A percentile compares a stretch with the other conserved stretches of the same genome.
Evolutionary conservation across 2,329 filamentous ascomycete species (phyloP).

Genomic region (Dothistroma pini): DNA sequence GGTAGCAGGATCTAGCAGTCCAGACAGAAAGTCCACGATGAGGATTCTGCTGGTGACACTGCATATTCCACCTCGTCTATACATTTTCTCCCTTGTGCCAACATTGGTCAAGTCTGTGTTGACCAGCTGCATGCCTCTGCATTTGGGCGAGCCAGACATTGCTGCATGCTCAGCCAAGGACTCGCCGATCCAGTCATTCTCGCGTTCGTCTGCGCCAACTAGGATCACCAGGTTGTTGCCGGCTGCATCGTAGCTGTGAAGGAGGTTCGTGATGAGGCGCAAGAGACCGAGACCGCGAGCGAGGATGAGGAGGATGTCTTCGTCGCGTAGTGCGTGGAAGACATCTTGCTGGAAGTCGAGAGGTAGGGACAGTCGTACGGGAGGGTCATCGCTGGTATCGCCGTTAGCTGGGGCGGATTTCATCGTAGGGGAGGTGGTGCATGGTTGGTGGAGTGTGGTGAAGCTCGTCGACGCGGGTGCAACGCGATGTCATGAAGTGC

Average conservation of each 20-base stretch:
- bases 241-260: conserved; percentile 94
- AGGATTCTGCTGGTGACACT: conserved; percentile 95
- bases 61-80: conserved; percentile 82
- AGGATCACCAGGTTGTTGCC: conserved; percentile 90
- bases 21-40: conserved; percentile 88
- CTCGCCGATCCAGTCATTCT: conserved; percentile 97
- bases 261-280: conserved; percentile 88
- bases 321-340: conserved; percentile 81
- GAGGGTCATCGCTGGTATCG: conserved; percentile 32
- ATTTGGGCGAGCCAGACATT: conserved; percentile 75
- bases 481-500: not conserved
- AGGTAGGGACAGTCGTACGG: conserved; percentile 77
- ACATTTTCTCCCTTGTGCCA: conserved; percentile 83
- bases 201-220: conserved; percentile 83
- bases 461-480: not conserved
- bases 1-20: conserved; percentile 72
- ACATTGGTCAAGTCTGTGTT: conserved; percentile 94
- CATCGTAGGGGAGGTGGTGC: not conserved
- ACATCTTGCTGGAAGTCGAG: conserved; percentile 91
- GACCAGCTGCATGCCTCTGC: conserved; percentile 81
- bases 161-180: conserved; percentile 92
- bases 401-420: not conserved
- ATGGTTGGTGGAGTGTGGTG: not conserved
- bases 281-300: conserved; percentile 89
- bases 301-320: conserved; percentile 91